Conservation (phyloP, 2,329 filamentous ascomycete genomes). For the Ceratocystis variospora region DNA sequence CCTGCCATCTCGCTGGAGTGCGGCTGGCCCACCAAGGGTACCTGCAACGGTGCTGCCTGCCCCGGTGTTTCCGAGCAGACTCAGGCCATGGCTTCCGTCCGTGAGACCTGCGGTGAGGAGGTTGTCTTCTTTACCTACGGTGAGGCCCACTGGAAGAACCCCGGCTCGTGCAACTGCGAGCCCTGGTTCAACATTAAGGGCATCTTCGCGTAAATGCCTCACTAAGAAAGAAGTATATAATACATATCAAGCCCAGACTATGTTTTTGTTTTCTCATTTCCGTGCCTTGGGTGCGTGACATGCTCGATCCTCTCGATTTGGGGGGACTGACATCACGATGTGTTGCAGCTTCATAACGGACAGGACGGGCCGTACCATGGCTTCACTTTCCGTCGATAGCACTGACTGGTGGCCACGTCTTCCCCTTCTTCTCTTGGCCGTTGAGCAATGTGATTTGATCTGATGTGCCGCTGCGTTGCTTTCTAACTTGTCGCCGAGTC, state of each 20-base stretch:
- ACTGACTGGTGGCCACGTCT: too few species aligned
- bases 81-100: constrained; percentile 58
- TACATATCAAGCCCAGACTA: neutral
- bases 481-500: neutral
- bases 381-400: too few species aligned
- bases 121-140: constrained; percentile 70
- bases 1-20: constrained; percentile 73
- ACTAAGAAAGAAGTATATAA: neutral
- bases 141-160: constrained; percentile 70
- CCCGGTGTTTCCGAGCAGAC: constrained; percentile 55
- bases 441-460: neutral
- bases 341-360: too few species aligned
- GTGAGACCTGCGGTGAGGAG: constrained; percentile 48
- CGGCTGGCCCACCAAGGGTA: constrained; percentile 67
- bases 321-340: too few species aligned
- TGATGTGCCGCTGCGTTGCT: neutral
- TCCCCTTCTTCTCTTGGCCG: too few species aligned
- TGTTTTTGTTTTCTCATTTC: neutral
- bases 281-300: neutral
- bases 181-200: constrained; percentile 54
- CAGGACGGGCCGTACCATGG: too few species aligned
- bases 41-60: constrained; percentile 57
- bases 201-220: constrained; percentile 16
- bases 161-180: constrained; percentile 59
- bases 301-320: neutral